Evolutionary conservation across 2,329 filamentous ascomycete species (phyloP).

Genomic region (Atkinsonella texensis): DNA sequence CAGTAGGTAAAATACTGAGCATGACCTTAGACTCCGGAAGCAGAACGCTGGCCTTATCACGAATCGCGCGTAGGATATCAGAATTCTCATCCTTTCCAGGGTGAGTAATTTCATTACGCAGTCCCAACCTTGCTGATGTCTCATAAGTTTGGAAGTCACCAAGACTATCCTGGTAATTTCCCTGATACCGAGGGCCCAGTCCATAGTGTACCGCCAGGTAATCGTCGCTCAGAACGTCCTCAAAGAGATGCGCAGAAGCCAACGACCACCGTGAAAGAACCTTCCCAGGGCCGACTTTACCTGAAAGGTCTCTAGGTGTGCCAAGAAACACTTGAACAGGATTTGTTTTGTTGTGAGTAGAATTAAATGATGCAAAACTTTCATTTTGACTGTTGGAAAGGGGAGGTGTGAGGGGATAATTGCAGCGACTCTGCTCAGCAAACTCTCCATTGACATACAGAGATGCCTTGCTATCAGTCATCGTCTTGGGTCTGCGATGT

Average conservation of each 20-base stretch:
- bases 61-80: slow-evolving; percentile 80
- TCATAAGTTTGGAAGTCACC: slow-evolving; percentile 95
- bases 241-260: slow-evolving; percentile 79
- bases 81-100: slow-evolving; percentile 83
- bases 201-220: slow-evolving; percentile 82
- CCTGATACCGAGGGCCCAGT: slow-evolving; percentile 80
- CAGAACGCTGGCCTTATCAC: slow-evolving; percentile 70
- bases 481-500: slow-evolving; percentile 66
- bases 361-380: slow-evolving; percentile 59
- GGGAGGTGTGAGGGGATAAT: slow-evolving; percentile 70
- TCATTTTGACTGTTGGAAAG: slow-evolving; percentile 49
- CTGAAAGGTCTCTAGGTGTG: slow-evolving; percentile 78
- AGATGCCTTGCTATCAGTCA: slow-evolving; percentile 67
- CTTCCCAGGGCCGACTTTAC: slow-evolving; percentile 58
- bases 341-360: slow-evolving; percentile 41
- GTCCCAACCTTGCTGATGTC: slow-evolving; percentile 78
- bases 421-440: slow-evolving; percentile 78
- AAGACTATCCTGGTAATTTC: slow-evolving; percentile 93
- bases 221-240: slow-evolving; percentile 81
- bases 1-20: slow-evolving; percentile 70
- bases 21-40: slow-evolving; percentile 72
- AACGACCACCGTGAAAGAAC: slow-evolving; percentile 77
- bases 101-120: slow-evolving; percentile 84
- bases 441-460: slow-evolving; percentile 92
- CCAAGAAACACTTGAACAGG: slow-evolving; percentile 87